Evolutionary conservation across 805 yeast species (phyloP).

Genomic region (Wickerhamomyces tratensis): DNA sequence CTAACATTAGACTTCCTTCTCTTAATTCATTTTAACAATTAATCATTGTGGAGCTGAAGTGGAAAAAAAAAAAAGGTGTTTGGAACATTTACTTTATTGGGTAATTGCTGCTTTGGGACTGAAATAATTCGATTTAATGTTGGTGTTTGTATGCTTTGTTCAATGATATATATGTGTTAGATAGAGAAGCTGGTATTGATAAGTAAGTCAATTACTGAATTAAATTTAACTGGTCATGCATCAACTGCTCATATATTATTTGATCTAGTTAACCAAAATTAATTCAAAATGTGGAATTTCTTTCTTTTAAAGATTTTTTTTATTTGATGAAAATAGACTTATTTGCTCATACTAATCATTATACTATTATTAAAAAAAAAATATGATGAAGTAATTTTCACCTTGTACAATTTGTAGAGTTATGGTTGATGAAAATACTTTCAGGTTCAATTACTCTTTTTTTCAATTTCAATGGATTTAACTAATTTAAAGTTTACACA

Average conservation of each 20-base stretch:
- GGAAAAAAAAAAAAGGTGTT: no score
- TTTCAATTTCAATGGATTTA: neutral
- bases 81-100: no score
- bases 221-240: neutral
- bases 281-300: neutral
- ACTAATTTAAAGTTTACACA: no score
- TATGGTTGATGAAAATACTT: neutral
- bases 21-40: no score
- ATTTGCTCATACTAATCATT: constrained; percentile 1
- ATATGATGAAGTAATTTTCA: neutral
- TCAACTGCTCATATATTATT: neutral
- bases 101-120: no score
- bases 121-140: no score
- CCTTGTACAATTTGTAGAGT: neutral
- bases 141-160: constrained; percentile 1
- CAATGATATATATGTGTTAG: no score
- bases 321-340: neutral
- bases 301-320: neutral
- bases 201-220: constrained; percentile 5
- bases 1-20: no score
- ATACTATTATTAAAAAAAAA: neutral
- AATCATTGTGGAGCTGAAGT: no score
- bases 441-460: neutral
- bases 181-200: no score
- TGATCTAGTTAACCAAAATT: neutral